Conservation (phyloP, 768 basidiomycete species). For the Lactarius indigo region DNA sequence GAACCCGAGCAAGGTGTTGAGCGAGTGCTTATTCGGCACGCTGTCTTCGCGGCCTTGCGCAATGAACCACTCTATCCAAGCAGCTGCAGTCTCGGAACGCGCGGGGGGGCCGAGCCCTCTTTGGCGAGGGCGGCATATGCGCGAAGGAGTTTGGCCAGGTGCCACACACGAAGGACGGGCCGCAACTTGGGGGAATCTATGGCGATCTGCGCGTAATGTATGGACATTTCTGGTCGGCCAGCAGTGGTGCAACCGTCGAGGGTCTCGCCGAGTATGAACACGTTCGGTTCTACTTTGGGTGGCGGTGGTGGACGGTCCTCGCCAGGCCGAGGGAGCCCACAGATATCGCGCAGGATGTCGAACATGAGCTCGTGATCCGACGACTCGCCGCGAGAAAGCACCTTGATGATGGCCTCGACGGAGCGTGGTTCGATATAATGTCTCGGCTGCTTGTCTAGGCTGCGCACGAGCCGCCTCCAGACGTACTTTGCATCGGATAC, state of each 20-base stretch:
- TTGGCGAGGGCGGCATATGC: slow-evolving; percentile 8
- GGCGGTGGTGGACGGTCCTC: slow-evolving; percentile 31
- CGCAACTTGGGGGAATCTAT: slow-evolving; percentile 39
- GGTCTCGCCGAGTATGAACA: slow-evolving; percentile 49
- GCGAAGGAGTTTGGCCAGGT: not conserved
- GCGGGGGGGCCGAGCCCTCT: not conserved
- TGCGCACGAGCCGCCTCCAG: slow-evolving; percentile 63
- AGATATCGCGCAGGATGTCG: slow-evolving; percentile 56
- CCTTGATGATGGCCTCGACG: slow-evolving; percentile 49
- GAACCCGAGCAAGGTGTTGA: slow-evolving; percentile 8
- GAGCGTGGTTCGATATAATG: slow-evolving; percentile 53
- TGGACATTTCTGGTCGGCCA: slow-evolving; percentile 44
- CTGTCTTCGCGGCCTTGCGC: not conserved
- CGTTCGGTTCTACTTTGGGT: slow-evolving; percentile 40
- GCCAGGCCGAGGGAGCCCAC: slow-evolving; percentile 52
- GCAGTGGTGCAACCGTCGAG: slow-evolving; percentile 54
- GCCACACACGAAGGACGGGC: not conserved
- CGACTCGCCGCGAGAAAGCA: slow-evolving; percentile 52
- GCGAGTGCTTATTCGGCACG: not conserved
- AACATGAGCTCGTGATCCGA: slow-evolving; percentile 66
- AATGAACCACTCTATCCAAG: slow-evolving; percentile 15
- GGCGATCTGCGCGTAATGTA: slow-evolving; percentile 58
- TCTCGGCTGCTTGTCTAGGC: slow-evolving; percentile 41
- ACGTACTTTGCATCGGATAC: slow-evolving; percentile 61
- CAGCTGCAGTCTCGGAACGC: slow-evolving; percentile 5